Evolutionary conservation across 1,284 basidiomycete species (phyloP).

Genomic region (Vanrija humicola): DNA sequence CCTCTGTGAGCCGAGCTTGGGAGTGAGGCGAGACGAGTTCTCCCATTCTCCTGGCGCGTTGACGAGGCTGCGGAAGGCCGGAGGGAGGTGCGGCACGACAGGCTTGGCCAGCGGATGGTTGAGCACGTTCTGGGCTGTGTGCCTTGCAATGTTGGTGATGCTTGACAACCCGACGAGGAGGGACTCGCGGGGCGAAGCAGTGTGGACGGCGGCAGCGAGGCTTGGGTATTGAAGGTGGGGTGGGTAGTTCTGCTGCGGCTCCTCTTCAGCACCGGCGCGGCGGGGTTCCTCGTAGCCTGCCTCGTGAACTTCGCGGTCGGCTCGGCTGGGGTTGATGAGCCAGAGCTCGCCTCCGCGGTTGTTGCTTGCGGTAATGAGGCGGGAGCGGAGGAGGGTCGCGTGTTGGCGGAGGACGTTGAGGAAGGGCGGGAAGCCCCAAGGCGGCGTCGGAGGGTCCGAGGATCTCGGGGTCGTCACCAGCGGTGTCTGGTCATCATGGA

Average conservation of each 20-base stretch:
- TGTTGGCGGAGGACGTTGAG: slow-evolving; percentile 64
- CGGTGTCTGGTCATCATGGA: slow-evolving; percentile 90
- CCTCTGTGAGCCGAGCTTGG: slow-evolving; percentile 59
- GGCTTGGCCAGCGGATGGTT: slow-evolving; percentile 91
- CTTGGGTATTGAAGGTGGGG: slow-evolving; percentile 53
- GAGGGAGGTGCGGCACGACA: slow-evolving; percentile 87
- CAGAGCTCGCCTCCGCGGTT: slow-evolving; percentile 60
- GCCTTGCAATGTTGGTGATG: slow-evolving; percentile 79
- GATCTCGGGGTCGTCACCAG: slow-evolving; percentile 22
- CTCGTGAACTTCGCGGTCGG: slow-evolving; percentile 81
- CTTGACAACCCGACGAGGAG: slow-evolving; percentile 76
- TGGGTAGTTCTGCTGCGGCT: slow-evolving; percentile 52
- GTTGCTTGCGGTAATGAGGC: slow-evolving; percentile 29
- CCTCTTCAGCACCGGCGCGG: slow-evolving; percentile 5
- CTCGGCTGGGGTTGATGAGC: slow-evolving; percentile 83
- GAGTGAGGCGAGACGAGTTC: slow-evolving; percentile 54
- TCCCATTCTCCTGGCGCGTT: slow-evolving; percentile 64
- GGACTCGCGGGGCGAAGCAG: slow-evolving; percentile 36
- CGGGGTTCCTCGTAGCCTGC: slow-evolving; percentile 30
- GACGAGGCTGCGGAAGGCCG: slow-evolving; percentile 81
- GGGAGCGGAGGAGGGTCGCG: slow-evolving; percentile 70
- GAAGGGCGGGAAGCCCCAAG: slow-evolving; percentile 63
- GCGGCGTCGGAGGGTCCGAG: slow-evolving; percentile 19
- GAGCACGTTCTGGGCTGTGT: slow-evolving; percentile 84
- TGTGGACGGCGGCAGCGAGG: slow-evolving; percentile 14